These are phyloP conservation scores for Aspergillus sclerotiicarbonarius DNA, from an alignment of 495 filamentous ascomycete species.

Conservation along the genomic window DNA sequence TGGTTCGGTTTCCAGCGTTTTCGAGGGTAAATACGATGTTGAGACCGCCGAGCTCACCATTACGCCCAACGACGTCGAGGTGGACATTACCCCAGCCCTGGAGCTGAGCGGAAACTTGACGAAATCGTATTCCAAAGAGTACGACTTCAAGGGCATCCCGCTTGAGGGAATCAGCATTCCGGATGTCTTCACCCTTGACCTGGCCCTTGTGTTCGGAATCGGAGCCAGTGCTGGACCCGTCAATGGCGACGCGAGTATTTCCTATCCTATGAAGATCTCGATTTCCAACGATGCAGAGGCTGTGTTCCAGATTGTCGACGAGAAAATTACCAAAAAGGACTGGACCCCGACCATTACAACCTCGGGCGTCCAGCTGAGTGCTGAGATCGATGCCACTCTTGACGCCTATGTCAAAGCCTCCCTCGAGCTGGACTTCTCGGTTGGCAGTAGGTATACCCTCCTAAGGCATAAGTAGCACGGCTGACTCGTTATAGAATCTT, in stretches of 20 bases:
- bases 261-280: constrained; percentile 19
- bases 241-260: constrained; percentile 25
- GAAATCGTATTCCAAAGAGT: constrained; percentile 21
- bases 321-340: neutral
- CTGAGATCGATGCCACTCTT: constrained; percentile 22
- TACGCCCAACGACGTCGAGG: constrained; percentile 28
- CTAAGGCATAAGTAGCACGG: neutral
- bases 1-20: constrained; percentile 18
- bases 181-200: constrained; percentile 30
- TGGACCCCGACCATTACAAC: constrained; percentile 19
- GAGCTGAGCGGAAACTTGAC: constrained; percentile 25
- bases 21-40: neutral
- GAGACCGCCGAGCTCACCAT: constrained; percentile 7
- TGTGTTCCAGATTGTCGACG: constrained; percentile 26
- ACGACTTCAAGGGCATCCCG: constrained; percentile 11
- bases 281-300: constrained; percentile 27
- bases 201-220: constrained; percentile 26
- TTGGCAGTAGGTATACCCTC: constrained; percentile 22
- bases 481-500: constrained; percentile 17
- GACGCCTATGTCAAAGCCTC: constrained; percentile 26
- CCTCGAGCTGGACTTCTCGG: constrained; percentile 26
- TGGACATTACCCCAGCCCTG: constrained; percentile 25
- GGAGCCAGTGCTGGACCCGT: constrained; percentile 17
- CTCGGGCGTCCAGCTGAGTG: constrained; percentile 25
- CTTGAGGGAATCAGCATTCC: constrained; percentile 27